Percentiles rank a stretch among this genome's conserved stretches.
These are phyloP conservation scores for Diaporthe citri DNA, from an alignment of 2,329 filamentous ascomycete species.

Conservation along the genomic window DNA sequence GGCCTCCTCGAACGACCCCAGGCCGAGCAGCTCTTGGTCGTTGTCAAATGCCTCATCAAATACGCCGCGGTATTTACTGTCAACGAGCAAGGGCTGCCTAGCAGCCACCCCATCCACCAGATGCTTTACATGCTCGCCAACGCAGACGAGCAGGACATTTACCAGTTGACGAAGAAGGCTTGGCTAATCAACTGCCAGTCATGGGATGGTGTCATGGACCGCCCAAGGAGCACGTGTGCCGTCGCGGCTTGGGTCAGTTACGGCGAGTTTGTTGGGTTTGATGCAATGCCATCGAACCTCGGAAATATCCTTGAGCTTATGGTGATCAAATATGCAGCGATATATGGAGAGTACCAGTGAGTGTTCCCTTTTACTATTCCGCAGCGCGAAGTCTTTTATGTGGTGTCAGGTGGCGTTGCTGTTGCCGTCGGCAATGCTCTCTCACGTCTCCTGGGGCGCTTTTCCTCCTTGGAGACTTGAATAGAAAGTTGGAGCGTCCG, in stretches of 20 bases:
- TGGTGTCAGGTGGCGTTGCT: not conserved
- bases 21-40: not conserved
- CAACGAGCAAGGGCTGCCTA: not conserved
- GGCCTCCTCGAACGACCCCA: not conserved
- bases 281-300: constrained; percentile 12
- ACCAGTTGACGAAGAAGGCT: constrained; percentile 7
- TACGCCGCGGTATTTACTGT: not conserved
- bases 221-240: constrained; percentile 18
- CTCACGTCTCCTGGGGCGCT: rapidly evolving
- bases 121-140: constrained; percentile 17
- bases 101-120: constrained; percentile 23
- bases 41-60: not conserved
- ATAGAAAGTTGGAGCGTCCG: not conserved
- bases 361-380: not conserved
- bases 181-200: constrained; percentile 31
- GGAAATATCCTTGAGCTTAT: constrained; percentile 8
- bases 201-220: constrained; percentile 30
- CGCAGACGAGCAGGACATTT: constrained; percentile 31
- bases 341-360: constrained; percentile 30
- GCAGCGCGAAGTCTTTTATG: not conserved
- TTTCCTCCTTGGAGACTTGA: not conserved
- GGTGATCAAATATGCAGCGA: not conserved
- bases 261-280: constrained; percentile 16
- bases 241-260: constrained; percentile 29
- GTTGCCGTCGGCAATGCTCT: not conserved